Evolutionary conservation across 345 rosid genomes (phyloP).

Genomic region (Linum usitatissimum): DNA sequence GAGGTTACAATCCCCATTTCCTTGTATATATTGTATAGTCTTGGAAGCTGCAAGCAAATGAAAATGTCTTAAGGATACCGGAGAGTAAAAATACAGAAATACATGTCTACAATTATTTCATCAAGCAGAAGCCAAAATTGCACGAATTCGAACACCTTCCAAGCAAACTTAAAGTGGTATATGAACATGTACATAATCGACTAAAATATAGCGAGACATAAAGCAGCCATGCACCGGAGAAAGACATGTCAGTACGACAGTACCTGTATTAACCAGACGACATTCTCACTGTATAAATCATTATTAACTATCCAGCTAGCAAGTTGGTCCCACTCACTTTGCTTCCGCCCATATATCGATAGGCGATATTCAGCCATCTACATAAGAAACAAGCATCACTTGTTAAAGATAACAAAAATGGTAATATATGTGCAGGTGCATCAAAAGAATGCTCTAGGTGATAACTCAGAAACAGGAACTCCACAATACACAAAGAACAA

Average conservation of each 20-base stretch:
- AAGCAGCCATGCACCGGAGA: too few species aligned
- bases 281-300: constrained; percentile 41
- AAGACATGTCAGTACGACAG: background rate
- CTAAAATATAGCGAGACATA: too few species aligned
- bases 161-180: too few species aligned
- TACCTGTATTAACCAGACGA: constrained; percentile 49
- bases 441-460: background rate
- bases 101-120: background rate
- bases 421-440: too few species aligned
- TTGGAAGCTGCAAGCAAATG: constrained; percentile 32
- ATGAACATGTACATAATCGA: too few species aligned
- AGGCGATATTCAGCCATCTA: constrained; percentile 52
- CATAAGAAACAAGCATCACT: constrained; percentile 5
- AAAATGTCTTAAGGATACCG: background rate
- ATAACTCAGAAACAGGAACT: background rate
- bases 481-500: background rate
- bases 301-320: constrained; percentile 51
- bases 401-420: background rate
- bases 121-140: too few species aligned
- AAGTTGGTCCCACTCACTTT: constrained; percentile 55
- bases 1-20: constrained; percentile 42
- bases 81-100: background rate
- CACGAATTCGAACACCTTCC: too few species aligned
- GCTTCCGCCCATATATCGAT: constrained; percentile 46
- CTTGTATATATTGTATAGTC: constrained; percentile 42